Percentiles rank a stretch among this genome's conserved stretches.
Evolutionary conservation across 805 yeast genomes (phyloP).

Genomic region (Yamadazyma nakazawae): DNA sequence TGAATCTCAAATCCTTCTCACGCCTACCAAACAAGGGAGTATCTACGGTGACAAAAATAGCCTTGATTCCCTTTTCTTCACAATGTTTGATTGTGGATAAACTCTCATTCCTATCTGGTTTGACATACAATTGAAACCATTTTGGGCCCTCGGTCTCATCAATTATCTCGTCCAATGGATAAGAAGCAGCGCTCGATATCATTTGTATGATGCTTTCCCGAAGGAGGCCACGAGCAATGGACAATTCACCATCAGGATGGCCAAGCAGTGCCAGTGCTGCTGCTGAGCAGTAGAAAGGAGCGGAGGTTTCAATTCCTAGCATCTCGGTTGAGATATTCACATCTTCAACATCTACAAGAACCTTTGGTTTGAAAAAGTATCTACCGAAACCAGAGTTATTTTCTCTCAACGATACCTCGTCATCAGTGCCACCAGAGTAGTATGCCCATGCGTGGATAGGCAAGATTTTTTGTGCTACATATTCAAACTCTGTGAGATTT

Average conservation of each 20-base stretch:
- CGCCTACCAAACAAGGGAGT: slow-evolving; percentile 52
- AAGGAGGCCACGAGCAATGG: slow-evolving; percentile 38
- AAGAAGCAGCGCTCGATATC: slow-evolving; percentile 44
- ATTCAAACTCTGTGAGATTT: slow-evolving; percentile 39
- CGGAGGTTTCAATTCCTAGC: slow-evolving; percentile 29
- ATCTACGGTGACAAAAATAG: slow-evolving; percentile 52
- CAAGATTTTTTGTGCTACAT: slow-evolving; percentile 32
- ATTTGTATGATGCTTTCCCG: slow-evolving; percentile 44
- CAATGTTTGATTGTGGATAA: slow-evolving; percentile 33
- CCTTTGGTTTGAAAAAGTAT: slow-evolving; percentile 46
- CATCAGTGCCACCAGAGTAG: slow-evolving; percentile 47
- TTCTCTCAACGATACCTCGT: slow-evolving; percentile 43
- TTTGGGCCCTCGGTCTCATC: slow-evolving; percentile 31
- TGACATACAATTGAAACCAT: slow-evolving; percentile 49
- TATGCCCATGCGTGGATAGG: slow-evolving; percentile 36
- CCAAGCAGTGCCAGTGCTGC: slow-evolving; percentile 45
- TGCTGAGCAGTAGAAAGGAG: slow-evolving; percentile 49
- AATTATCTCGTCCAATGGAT: slow-evolving; percentile 39
- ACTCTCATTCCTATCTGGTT: slow-evolving; percentile 32
- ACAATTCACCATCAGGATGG: slow-evolving; percentile 42
- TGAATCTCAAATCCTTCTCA: slow-evolving; percentile 45
- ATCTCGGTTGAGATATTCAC: slow-evolving; percentile 27
- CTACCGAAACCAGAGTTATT: slow-evolving; percentile 41
- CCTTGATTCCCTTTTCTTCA: slow-evolving; percentile 42
- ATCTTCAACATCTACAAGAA: slow-evolving; percentile 30